phyloP scores from a whole-genome alignment of 164 flowering plant species.

The Tetrastigma voinierianum region DNA sequence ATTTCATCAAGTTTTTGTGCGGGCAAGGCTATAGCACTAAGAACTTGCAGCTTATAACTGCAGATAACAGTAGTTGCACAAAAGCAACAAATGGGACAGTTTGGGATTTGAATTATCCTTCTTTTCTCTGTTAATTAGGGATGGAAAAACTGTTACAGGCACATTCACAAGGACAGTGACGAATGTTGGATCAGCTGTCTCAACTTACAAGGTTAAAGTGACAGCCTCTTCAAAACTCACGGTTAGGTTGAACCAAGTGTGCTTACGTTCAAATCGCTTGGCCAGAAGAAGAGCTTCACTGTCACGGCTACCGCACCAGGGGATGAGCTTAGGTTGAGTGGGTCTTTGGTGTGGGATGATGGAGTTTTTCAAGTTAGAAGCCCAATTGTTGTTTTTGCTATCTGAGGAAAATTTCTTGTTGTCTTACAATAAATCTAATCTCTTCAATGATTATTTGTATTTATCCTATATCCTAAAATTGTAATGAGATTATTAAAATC shows the following conservation, averaged over 20 bases:
- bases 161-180: conserved; percentile 56
- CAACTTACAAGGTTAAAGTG: conserved; percentile 39
- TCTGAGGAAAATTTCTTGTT: neutral
- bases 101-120: conserved; percentile 66
- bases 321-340: conserved; percentile 16
- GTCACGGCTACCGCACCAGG: conserved; percentile 32
- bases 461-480: too few relatives aligned
- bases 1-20: conserved; percentile 52
- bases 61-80: conserved; percentile 42
- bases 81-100: conserved; percentile 23
- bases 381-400: conserved; percentile 44
- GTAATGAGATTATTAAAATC: too few relatives aligned
- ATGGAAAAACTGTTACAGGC: conserved; percentile 4
- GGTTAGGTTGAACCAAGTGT: conserved; percentile 35
- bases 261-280: conserved; percentile 34
- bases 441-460: too few relatives aligned
- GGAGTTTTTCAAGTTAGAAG: conserved; percentile 53
- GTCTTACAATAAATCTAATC: too few relatives aligned
- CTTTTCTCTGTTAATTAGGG: conserved; percentile 17
- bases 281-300: conserved; percentile 36
- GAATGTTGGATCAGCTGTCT: conserved; percentile 51
- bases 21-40: conserved; percentile 40
- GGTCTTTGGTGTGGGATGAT: conserved; percentile 57
- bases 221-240: conserved; percentile 23
- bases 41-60: conserved; percentile 30